A percentile compares a stretch with the other conserved stretches of the same genome.
Conservation (phyloP, 2,329 filamentous ascomycete genomes). For the Arthrobotrys iridis region DNA sequence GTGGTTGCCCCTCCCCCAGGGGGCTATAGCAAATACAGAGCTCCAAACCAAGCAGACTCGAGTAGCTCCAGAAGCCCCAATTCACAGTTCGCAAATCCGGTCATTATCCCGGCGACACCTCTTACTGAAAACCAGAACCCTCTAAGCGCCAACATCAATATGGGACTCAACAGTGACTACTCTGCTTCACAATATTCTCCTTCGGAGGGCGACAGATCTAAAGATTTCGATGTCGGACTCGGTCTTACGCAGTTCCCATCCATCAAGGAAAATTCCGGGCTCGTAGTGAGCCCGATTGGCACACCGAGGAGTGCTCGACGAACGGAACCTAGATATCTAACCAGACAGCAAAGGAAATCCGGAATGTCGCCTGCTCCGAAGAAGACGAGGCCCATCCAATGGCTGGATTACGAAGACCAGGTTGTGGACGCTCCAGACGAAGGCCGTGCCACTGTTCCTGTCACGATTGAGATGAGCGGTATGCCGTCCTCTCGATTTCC, state of each 20-base stretch:
- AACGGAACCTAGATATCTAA: constrained; percentile 4
- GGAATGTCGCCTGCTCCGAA: not conserved
- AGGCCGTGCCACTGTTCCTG: not conserved
- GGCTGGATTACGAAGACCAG: not conserved
- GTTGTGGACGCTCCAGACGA: not conserved
- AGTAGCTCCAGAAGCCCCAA: not conserved
- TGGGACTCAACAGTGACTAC: not conserved
- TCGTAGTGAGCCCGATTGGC: not conserved
- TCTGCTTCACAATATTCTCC: constrained; percentile 12
- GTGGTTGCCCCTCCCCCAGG: constrained; percentile 27
- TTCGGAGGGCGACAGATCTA: constrained; percentile 4
- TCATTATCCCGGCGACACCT: constrained; percentile 17
- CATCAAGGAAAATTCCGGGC: not conserved
- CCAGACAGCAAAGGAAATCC: not conserved
- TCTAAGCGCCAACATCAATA: not conserved
- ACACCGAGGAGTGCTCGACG: constrained; percentile 24
- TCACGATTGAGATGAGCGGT: not conserved
- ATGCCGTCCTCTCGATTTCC: constrained; percentile 1
- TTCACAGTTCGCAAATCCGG: not conserved
- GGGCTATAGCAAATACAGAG: not conserved
- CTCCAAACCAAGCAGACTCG: not conserved
- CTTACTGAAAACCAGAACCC: not conserved
- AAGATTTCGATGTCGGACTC: not conserved
- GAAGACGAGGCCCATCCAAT: constrained; percentile 5
- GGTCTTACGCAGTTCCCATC: not conserved